A percentile compares a stretch with the other conserved stretches of the same genome.
These are phyloP conservation scores for Pichia sp. DNA, from an alignment of 1,139 yeast genomes.

Conservation along the genomic window DNA sequence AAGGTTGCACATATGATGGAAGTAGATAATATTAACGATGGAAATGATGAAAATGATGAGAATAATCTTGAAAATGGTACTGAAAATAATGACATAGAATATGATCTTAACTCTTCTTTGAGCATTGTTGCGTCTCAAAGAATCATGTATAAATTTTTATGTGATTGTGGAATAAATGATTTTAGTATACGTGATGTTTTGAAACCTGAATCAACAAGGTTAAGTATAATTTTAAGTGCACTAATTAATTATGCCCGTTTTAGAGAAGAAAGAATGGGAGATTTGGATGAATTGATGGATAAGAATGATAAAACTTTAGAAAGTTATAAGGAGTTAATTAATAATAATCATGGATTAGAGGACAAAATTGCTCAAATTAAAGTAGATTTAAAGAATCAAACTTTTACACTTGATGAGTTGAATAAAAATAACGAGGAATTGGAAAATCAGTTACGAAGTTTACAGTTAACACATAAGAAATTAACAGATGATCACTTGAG, in stretches of 20 bases:
- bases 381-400: slow-evolving; percentile 24
- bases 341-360: slow-evolving; percentile 37
- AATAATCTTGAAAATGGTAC: slow-evolving; percentile 26
- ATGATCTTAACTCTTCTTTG: slow-evolving; percentile 33
- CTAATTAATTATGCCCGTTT: slow-evolving; percentile 81
- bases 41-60: slow-evolving; percentile 17
- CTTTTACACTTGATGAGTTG: slow-evolving; percentile 38
- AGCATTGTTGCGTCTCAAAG: slow-evolving; percentile 50
- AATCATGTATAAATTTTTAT: slow-evolving; percentile 55
- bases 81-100: slow-evolving; percentile 24
- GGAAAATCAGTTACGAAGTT: slow-evolving; percentile 55
- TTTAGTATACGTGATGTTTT: slow-evolving; percentile 63
- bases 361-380: slow-evolving; percentile 40
- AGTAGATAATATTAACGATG: background rate
- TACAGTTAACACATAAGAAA: slow-evolving; percentile 59
- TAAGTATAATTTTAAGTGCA: slow-evolving; percentile 67
- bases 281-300: slow-evolving; percentile 55
- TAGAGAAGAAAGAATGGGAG: slow-evolving; percentile 68
- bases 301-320: slow-evolving; percentile 48
- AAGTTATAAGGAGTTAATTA: slow-evolving; percentile 33
- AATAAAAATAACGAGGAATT: slow-evolving; percentile 52
- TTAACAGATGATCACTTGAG: slow-evolving; percentile 59
- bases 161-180: slow-evolving; percentile 72
- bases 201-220: slow-evolving; percentile 64
- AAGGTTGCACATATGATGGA: slow-evolving; percentile 29